These are phyloP conservation scores for Trypanosoma platydactyli DNA, from an alignment of 208 protist genomes.

Conservation along the genomic window DNA sequence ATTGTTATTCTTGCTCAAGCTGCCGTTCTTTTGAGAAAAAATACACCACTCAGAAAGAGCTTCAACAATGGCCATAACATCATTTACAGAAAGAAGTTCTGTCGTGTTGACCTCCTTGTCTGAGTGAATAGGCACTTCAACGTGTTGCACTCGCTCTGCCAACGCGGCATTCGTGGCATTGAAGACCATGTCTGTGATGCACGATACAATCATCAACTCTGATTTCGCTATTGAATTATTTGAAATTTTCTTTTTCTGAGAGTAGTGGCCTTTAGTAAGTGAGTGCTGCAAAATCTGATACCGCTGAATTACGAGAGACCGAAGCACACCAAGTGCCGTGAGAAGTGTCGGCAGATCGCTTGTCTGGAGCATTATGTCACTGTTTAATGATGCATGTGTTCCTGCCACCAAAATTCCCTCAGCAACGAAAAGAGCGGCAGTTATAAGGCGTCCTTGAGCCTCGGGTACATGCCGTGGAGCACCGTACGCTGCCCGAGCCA, in stretches of 20 bases:
- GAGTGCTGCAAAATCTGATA: constrained; percentile 11
- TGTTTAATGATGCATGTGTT: background rate
- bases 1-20: no score
- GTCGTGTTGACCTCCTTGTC: constrained; percentile 2
- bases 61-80: constrained; percentile 24
- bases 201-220: constrained; percentile 22
- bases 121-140: background rate
- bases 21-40: background rate
- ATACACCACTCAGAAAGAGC: constrained; percentile 33
- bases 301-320: constrained; percentile 36
- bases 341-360: constrained; percentile 28
- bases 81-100: constrained; percentile 10
- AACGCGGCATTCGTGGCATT: constrained; percentile 24
- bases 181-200: constrained; percentile 26
- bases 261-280: background rate
- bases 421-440: constrained; percentile 49
- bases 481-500: constrained; percentile 23
- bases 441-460: constrained; percentile 27
- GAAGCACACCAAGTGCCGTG: constrained; percentile 38
- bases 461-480: constrained; percentile 15
- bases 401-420: constrained; percentile 49
- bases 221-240: constrained; percentile 22
- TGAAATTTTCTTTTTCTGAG: background rate
- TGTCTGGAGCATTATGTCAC: constrained; percentile 4
- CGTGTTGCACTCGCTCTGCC: constrained; percentile 16